Percentiles rank a stretch among this genome's conserved stretches.
phyloP scores from a whole-genome alignment of 106 monocot genomes.

The Dactylorhiza incarnata region DNA sequence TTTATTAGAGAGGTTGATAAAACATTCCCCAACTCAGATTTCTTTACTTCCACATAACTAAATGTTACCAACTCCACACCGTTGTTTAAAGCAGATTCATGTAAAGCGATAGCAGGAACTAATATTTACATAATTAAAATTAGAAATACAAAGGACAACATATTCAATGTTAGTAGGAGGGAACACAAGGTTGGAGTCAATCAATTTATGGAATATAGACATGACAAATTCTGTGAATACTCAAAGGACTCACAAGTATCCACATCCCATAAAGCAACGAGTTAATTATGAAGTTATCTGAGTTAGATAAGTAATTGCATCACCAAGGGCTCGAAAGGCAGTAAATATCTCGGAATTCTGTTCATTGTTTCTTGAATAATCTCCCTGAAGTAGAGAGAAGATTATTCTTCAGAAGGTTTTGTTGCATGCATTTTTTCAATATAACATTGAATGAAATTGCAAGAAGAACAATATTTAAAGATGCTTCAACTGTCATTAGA shows the following conservation, averaged over 20 bases:
- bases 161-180: too few relatives aligned
- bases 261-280: conserved; percentile 58
- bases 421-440: too few relatives aligned
- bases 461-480: too few relatives aligned
- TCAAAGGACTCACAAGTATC: conserved; percentile 27
- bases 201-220: too few relatives aligned
- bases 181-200: too few relatives aligned
- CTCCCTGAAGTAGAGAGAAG: conserved; percentile 25
- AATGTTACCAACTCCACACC: conserved; percentile 37
- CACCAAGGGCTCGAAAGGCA: conserved; percentile 59
- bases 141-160: too few relatives aligned
- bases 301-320: conserved; percentile 63
- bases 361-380: conserved; percentile 22
- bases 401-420: too few relatives aligned
- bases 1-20: conserved; percentile 15
- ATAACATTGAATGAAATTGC: too few relatives aligned
- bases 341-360: conserved; percentile 40
- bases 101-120: conserved; percentile 4
- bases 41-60: conserved; percentile 13
- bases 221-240: not conserved
- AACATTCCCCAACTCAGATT: conserved; percentile 1
- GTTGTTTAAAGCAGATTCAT: conserved; percentile 19
- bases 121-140: not conserved
- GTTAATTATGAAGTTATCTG: conserved; percentile 73
- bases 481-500: too few relatives aligned